Evolutionary conservation across 257 asterid species (phyloP).

Genomic region (Orobanche coerulescens): DNA sequence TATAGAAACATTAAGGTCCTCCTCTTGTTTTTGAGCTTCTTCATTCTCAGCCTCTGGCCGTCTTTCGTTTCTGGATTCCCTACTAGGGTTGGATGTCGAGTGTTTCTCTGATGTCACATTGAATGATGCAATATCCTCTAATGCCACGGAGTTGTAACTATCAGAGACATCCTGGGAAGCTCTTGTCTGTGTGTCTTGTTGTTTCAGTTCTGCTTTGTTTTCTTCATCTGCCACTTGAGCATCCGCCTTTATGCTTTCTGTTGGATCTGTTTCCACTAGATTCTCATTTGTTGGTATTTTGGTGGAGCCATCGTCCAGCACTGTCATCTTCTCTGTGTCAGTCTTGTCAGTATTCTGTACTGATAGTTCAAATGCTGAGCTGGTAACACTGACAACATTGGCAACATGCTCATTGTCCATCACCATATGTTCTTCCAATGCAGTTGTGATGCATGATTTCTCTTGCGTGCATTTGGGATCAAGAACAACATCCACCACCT

Average conservation of each 20-base stretch:
- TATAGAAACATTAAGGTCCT: conserved; percentile 14
- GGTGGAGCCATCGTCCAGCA: conserved; percentile 22
- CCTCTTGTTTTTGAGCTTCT: conserved; percentile 22
- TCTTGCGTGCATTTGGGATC: conserved; percentile 23
- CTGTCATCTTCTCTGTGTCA: conserved; percentile 17
- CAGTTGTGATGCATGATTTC: conserved; percentile 20
- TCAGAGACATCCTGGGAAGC: conserved; percentile 16
- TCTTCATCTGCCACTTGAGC: conserved; percentile 19
- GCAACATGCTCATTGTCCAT: conserved; percentile 21
- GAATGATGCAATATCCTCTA: conserved; percentile 10
- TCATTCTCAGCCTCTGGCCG: conserved; percentile 14
- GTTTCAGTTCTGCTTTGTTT: conserved; percentile 14
- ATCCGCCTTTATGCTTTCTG: conserved; percentile 9
- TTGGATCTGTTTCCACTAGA: not conserved
- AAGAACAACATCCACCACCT: not conserved
- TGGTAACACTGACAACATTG: conserved; percentile 22
- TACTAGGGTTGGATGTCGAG: conserved; percentile 13
- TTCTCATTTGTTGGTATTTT: conserved; percentile 18
- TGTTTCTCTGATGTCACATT: conserved; percentile 19
- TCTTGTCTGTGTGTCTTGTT: conserved; percentile 10
- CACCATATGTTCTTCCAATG: conserved; percentile 18
- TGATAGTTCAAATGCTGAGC: conserved; percentile 26
- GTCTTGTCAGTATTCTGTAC: conserved; percentile 16
- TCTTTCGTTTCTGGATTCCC: conserved; percentile 17
- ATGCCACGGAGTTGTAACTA: conserved; percentile 14